Evolutionary conservation across 441 rosid genomes (phyloP), one percentile per base, ranked within the genome.

Genomic region (Arabidopsis hybrid): DNA sequence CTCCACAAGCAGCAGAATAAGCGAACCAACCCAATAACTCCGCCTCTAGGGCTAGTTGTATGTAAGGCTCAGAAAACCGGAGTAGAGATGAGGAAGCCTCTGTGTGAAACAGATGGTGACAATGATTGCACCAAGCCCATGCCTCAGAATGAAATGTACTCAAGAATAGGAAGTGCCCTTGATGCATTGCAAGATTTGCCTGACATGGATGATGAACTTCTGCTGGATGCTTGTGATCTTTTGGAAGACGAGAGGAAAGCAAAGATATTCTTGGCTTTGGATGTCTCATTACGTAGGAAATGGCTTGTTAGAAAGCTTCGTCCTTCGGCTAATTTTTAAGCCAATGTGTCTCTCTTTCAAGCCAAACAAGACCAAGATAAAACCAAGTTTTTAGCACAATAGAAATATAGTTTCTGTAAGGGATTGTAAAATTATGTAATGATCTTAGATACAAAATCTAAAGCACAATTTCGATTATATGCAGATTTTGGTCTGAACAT

Each of bases 211-310:
- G 97, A 90, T 39, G 92, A 92, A 31, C 86, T 94, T 52, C 50
- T 90, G 79, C 72, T 94, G 71, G 97, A 91, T 84, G 97, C 91
- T 39, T 90, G 95, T 76, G 95, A 94, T 81, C 89, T 92, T 40
- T 65, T 92, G 51, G 97, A 92, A 87, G 97, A 94, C 40, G 91
- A 92, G 66, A 89, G 73, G 35, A 95, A 87, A 80, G 94, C 96
- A 12, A 95, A 87, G 82, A 90, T 87, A 5, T 92, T 92, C 69
- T 66, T 95, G 84, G 97, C 97, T 18, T 81, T 92, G 67, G 88
- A 89, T 49, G 66, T 76, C 29, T 40, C 85, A 0, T 63, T 95
- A 71, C 82, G 94, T 46, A 92, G 79, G 82, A 95, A 86, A 75
- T 92, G 97, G 99, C 55, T 95, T 47, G 72, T 86, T 10, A 87